Evolutionary conservation across 2,329 filamentous ascomycete genomes (phyloP), one percentile per base, ranked within the genome.

Genomic region (Fusarium musae): DNA sequence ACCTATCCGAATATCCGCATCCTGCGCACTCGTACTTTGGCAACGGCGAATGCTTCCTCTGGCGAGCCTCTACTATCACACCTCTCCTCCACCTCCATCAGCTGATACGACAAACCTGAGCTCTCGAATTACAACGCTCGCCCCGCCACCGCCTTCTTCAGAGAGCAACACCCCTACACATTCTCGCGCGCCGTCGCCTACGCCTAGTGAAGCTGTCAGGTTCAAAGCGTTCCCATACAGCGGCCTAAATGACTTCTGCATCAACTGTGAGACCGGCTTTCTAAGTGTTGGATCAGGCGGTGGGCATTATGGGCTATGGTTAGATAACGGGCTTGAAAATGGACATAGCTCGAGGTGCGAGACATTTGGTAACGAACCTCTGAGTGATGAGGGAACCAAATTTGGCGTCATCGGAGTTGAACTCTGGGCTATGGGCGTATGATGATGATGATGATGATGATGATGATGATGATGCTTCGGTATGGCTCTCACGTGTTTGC

Each of bases 221-320:
- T 99, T 99, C 88, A 98, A 97, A 83, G 96, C 96, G 0, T 99
- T 98, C 78, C 95, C 96, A 0, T 98, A 98, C 79, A 97, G 93
- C 63, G 96, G 96, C 9, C 89, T 97, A 44, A 98, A 99, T 81
- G 96, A 98, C 82, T 99, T 97, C 81, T 94, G 96, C 85, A 96
- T 98, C 75, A 93, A 97, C 78, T 98, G 96, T 83, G 95, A 98
- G 83, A 87, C 90, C 6, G 89, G 91, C 30, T 98, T 93, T 80
- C 83, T 99, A 19, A 96, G 93, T 78, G 88, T 98, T 26, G 96
- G 96, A 16, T 96, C 94, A 62, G 94, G 87, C 47, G 95, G 97
- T 76, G 96, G 96, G 2, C 93, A 93, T 77, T 98, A 96, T 80
- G 96, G 96, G 5, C 85, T 99, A 10, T 98, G 96, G 96, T 87